Evolutionary conservation across 176 grass and related monocot species (phyloP), one percentile per base, ranked within the genome.

Genomic region (Alopecurus myosuroides): DNA sequence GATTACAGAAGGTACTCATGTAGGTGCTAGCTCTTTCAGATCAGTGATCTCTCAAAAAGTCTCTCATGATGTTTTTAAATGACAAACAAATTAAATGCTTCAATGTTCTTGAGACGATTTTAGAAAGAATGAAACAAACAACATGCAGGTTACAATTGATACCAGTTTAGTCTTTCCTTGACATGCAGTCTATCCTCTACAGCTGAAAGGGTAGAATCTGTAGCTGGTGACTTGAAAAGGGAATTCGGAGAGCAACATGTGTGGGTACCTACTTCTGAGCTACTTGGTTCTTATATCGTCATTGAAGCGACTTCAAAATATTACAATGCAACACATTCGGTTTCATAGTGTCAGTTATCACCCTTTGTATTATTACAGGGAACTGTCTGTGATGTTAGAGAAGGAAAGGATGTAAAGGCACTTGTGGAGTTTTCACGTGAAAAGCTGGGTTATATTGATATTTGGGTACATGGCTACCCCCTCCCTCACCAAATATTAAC

Each of bases 231-330:
- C 53, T 88, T 98, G 89, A 94, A 90, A 87, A 79, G 89, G 74
- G 91, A 95, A 81, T 94, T 94, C 13, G 91, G 93, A 82, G 93
- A 92, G 88, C 95, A 93, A 61, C 93, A 88, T 94, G 97, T 98
- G 91, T 98, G 91, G 97, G 97, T 95, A 98, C 78, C 89, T 89
- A 93, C 89, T 77, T 29, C 76, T 76, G 34, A 84, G 65, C 79
- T 86, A 31, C 72, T 87, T 78, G 50, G 44, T 44, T 72, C 52
- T 74, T 86, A 37, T 88, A 78, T 83, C 74, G 3, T 25, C 58
- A 63, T 51, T 51, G 9, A 74, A n/a, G 51, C 67, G 81, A 34
- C 45, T 74, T 78, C 48, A 75, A 77, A 70, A 61, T 80, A 33
- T 22, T 62, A 77, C 64, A 63, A 28, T 11, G 33, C 53, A 53